These are phyloP conservation scores for Syncephalis fuscata DNA, from an alignment of 371 early-diverging fungal genomes.

Conservation along the genomic window DNA sequence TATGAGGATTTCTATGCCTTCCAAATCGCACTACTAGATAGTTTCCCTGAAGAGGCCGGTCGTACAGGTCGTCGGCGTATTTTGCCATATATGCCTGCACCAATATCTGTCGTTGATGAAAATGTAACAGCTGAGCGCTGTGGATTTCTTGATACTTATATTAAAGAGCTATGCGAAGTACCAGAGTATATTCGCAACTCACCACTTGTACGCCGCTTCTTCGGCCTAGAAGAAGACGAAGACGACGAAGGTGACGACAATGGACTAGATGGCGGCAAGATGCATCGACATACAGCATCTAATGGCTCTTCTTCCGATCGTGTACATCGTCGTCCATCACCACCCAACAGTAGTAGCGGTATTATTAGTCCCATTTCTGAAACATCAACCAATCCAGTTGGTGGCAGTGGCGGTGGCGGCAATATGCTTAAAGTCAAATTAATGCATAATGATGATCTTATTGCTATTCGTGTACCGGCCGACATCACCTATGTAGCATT, in stretches of 20 bases:
- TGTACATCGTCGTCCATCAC: not conserved
- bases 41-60: conserved; percentile 60
- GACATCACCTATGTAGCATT: conserved; percentile 31
- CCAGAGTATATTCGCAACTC: conserved; percentile 39
- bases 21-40: conserved; percentile 54
- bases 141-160: conserved; percentile 46
- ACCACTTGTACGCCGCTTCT: conserved; percentile 32
- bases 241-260: conserved; percentile 22
- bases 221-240: conserved; percentile 49
- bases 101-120: conserved; percentile 33
- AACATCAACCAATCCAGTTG: not conserved
- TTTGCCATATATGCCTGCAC: conserved; percentile 64
- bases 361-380: not conserved
- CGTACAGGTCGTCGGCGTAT: conserved; percentile 36
- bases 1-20: conserved; percentile 73
- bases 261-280: not conserved
- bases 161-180: conserved; percentile 36
- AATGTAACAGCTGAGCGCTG: conserved; percentile 37
- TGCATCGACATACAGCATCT: not conserved
- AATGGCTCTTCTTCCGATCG: not conserved
- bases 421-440: conserved; percentile 46
- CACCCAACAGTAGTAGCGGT: conserved; percentile 2
- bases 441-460: conserved; percentile 45
- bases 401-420: conserved; percentile 6
- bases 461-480: conserved; percentile 51